These are phyloP conservation scores for Tephrocybe sp. DNA, from an alignment of 768 basidiomycete species.

Conservation along the genomic window DNA sequence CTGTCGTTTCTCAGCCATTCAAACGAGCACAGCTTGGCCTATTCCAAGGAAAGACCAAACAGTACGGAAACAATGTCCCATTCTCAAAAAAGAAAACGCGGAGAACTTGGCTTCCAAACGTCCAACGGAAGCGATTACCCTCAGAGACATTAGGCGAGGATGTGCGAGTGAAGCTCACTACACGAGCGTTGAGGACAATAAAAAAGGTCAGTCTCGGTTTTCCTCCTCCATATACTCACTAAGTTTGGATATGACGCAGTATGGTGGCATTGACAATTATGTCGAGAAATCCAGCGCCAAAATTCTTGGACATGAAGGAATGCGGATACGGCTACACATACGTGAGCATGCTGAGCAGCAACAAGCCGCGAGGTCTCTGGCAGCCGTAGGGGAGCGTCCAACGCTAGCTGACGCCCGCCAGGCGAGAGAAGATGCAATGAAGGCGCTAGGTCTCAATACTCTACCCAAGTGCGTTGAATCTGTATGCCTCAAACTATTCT, in stretches of 20 bases:
- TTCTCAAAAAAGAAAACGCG: constrained; percentile 88
- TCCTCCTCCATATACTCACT: neutral
- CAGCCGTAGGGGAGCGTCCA: neutral
- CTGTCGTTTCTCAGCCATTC: constrained; percentile 62
- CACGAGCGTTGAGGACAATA: constrained; percentile 75
- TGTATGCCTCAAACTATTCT: neutral
- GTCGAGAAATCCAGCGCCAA: constrained; percentile 45
- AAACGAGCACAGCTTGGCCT: constrained; percentile 80
- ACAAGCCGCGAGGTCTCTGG: neutral
- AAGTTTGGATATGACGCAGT: constrained; percentile 29
- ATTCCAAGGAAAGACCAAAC: constrained; percentile 78
- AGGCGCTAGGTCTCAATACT: constrained; percentile 22
- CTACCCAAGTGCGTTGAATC: constrained; percentile 13
- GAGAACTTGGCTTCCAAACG: constrained; percentile 84
- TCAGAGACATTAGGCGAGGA: constrained; percentile 61
- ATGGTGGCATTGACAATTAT: constrained; percentile 73
- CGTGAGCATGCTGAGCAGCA: constrained; percentile 16
- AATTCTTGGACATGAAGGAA: constrained; percentile 42
- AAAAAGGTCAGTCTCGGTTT: constrained; percentile 57
- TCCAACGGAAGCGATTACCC: constrained; percentile 70
- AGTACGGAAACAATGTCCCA: constrained; percentile 86
- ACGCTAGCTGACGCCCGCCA: constrained; percentile 18
- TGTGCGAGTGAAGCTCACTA: constrained; percentile 69
- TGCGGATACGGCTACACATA: constrained; percentile 44
- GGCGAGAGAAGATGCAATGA: constrained; percentile 22